Evolutionary conservation across 75 land plant species (phyloP), one percentile per base, ranked within the genome.

Genomic region (Larix kaempferi): DNA sequence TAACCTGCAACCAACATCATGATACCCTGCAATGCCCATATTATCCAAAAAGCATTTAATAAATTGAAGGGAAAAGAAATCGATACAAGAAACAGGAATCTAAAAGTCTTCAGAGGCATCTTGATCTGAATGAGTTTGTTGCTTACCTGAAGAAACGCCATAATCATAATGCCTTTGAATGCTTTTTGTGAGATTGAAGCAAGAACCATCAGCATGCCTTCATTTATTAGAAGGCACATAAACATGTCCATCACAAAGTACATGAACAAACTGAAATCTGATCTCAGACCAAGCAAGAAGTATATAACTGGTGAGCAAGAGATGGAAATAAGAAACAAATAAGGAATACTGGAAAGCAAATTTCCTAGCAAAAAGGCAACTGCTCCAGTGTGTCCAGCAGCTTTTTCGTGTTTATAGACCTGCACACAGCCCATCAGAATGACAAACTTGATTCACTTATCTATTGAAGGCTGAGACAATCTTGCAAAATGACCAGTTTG

Each of bases 1-100:
- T 85, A 86, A 27, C 88, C 88, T 17, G 88, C 87, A 27, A 85
- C 88, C 76, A 86, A 59, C 83, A 86, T 76, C 84, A 86, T 85
- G 49, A 86, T 84, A 39, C 83, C 88, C 88, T 86, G 87, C 63
- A 54, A 41, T 8, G 49, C 73, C 39, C 44, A 69, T 69, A 29
- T 69, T 19, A 69, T 41, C 41, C 23, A 63, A 26, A 73, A 33
- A 82, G 22, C 27, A 78, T 19, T 54, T 76, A 76, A 22, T 69
- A 41, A 41, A 21, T 69, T n/a, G 39, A 69, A 19, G 41, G 49
- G 14, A 41, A 69, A 69, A n/a, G 41, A 22, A 69, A 39, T 15
- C 13, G 12, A 11, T 49, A 49, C 13, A 10, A 39, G 52, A 23
- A 21, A 41, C 23, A 69, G 16, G 49, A 69, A 69, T n/a, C 2